Evolutionary conservation across 495 filamentous ascomycete genomes (phyloP), one percentile per base, ranked within the genome.

Genomic region (Schizothecium vesticola): DNA sequence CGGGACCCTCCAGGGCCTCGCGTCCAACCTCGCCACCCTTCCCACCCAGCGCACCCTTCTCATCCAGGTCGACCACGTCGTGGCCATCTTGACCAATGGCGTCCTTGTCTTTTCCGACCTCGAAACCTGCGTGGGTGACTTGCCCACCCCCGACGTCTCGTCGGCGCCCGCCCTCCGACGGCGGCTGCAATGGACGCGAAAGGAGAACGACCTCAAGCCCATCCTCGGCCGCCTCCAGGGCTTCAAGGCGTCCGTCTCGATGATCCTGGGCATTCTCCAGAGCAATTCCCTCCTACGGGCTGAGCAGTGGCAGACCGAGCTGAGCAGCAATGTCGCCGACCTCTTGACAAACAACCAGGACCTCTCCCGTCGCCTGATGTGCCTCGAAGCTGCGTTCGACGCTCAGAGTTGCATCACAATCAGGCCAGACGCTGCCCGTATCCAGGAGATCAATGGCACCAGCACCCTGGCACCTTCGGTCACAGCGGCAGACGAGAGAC

Each of bases 41-140:
- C n/a, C 59, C 13, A 6, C 21, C 51, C 61, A 66, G 55, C 36
- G 28, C 19, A 58, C 71, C 56, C 29, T 25, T 5, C 64, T 76
- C 1, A 55, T 72, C 13, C 59, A 67, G 56, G 59, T 76, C 59
- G 72, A 74, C 33, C 70, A 74, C 7, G 28, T 76, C 19, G 36
- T 74, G 4, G 70, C 67, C 7, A 66, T 74, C 19, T 56, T 76
- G 23, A 71, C 70, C n/a, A 25, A 70, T 31, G 74, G 74, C 11
- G 72, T 76, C 23, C 28, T 74, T 4, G n/a, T 74, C 5, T 76
- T 74, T 64, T 74, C 72, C 25, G 72, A 73, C 56, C 69, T 74
- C 1, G 72, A 76, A 59, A 67, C 36, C 3, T 51, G 51, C 16
- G 68, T 73, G 13, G 56, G 2, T 33, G 61, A 5, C 61, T 69